A percentile compares a stretch with the other conserved stretches of the same genome.
phyloP scores from a whole-genome alignment of 2,329 filamentous ascomycete genomes.

The Fusarium equiseti region DNA sequence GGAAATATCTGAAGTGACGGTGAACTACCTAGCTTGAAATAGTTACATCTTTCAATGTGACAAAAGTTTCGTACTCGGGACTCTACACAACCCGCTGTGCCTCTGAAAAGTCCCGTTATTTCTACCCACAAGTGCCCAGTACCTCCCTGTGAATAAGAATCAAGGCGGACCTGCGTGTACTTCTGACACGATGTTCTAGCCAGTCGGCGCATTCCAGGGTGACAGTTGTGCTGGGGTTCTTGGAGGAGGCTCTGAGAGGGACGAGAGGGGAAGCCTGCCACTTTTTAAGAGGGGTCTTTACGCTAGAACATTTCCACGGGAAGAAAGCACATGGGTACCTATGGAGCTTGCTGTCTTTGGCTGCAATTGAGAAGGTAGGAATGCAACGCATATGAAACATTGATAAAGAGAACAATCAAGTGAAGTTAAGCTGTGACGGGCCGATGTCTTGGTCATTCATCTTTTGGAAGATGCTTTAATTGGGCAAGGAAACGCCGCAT shows the following conservation, averaged over 20 bases:
- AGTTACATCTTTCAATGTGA: neutral
- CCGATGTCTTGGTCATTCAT: neutral
- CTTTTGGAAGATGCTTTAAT: neutral
- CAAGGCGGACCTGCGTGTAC: neutral
- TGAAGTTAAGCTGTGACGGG: neutral
- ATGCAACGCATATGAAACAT: slow-evolving; percentile 9
- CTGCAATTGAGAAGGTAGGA: neutral
- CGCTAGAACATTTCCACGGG: slow-evolving; percentile 27
- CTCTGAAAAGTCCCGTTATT: neutral
- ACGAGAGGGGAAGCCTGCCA: slow-evolving; percentile 27
- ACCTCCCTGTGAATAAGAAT: neutral
- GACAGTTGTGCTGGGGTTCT: neutral
- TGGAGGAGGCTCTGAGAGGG: slow-evolving; percentile 5
- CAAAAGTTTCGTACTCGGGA: slow-evolving; percentile 17
- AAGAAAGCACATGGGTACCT: neutral
- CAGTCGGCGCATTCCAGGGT: slow-evolving; percentile 6
- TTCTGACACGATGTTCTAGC: neutral
- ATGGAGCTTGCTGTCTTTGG: neutral
- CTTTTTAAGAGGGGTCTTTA: slow-evolving; percentile 9
- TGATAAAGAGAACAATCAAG: neutral
- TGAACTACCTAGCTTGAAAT: neutral
- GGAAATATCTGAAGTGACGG: neutral
- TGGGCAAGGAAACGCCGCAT: neutral
- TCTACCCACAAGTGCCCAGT: slow-evolving; percentile 2
- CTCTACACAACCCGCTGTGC: neutral